A percentile compares a stretch with the other conserved stretches of the same genome.
phyloP scores from a whole-genome alignment of 2,329 filamentous ascomycete species.

The Sarocladium strictum region DNA sequence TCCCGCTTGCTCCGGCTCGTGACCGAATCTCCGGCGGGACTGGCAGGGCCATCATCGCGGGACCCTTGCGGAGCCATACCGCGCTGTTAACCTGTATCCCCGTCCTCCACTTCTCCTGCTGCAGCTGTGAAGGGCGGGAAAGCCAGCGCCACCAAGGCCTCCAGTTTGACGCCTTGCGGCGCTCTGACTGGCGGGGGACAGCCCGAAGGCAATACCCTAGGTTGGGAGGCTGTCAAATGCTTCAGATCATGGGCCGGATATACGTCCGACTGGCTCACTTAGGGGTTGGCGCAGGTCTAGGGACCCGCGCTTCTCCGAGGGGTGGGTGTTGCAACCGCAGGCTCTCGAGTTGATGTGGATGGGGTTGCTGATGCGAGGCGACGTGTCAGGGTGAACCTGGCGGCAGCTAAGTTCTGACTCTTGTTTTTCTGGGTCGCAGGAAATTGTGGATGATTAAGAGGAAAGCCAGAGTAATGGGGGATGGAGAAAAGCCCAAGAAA shows the following conservation, averaged over 20 bases:
- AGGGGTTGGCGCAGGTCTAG: background rate
- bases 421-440: background rate
- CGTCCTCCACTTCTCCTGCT: background rate
- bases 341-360: background rate
- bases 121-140: background rate
- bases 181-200: background rate
- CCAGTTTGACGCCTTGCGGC: background rate
- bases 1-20: constrained; percentile 11
- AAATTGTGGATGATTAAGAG: constrained; percentile 1
- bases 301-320: background rate
- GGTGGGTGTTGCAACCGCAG: background rate
- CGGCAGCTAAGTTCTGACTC: constrained; percentile 1
- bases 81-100: background rate
- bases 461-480: constrained; percentile 3
- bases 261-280: background rate
- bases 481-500: background rate
- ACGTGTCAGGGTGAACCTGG: constrained; percentile 5
- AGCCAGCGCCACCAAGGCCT: background rate
- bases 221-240: background rate
- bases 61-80: constrained; percentile 10
- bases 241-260: background rate
- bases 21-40: constrained; percentile 11
- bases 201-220: background rate
- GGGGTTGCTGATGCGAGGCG: background rate
- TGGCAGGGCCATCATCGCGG: constrained; percentile 9